Evolutionary conservation across 225 moss, liverwort and hornwort genomes (phyloP).

Genomic region (Pleurozium schreberi): DNA sequence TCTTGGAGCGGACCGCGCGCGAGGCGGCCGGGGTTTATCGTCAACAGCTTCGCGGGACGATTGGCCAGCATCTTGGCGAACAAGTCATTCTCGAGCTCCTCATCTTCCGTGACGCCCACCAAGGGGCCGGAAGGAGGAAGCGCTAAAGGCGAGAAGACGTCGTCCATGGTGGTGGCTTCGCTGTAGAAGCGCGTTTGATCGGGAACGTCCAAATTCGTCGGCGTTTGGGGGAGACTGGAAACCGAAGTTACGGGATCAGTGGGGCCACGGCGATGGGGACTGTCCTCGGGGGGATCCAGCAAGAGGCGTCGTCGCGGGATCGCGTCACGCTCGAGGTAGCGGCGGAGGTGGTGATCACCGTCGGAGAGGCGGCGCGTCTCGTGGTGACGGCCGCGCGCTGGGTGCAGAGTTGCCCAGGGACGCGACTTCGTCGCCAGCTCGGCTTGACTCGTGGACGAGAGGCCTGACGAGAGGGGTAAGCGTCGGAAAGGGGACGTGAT

Average conservation of each 20-base stretch:
- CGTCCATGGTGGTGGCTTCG: not conserved
- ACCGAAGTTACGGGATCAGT: not conserved
- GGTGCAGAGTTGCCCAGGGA: not conserved
- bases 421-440: not conserved
- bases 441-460: not conserved
- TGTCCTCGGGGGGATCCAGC: not conserved
- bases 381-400: not conserved
- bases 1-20: slow-evolving; percentile 8
- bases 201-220: not conserved
- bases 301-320: not conserved
- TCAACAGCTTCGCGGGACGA: slow-evolving; percentile 23
- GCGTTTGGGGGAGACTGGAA: not conserved
- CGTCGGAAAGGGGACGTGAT: slow-evolving; percentile 8
- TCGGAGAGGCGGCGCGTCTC: slow-evolving; percentile 28
- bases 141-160: not conserved
- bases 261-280: not conserved
- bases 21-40: slow-evolving; percentile 10
- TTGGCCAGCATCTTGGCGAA: slow-evolving; percentile 33
- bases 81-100: slow-evolving; percentile 29
- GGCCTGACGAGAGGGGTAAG: not conserved
- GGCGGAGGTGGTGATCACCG: slow-evolving; percentile 17
- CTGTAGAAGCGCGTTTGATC: not conserved
- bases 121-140: slow-evolving; percentile 8
- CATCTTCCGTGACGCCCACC: slow-evolving; percentile 34
- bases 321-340: slow-evolving; percentile 9